These are phyloP conservation scores for Cinnamomum micranthum DNA, from an alignment of 164 flowering plant species.

Conservation along the genomic window DNA sequence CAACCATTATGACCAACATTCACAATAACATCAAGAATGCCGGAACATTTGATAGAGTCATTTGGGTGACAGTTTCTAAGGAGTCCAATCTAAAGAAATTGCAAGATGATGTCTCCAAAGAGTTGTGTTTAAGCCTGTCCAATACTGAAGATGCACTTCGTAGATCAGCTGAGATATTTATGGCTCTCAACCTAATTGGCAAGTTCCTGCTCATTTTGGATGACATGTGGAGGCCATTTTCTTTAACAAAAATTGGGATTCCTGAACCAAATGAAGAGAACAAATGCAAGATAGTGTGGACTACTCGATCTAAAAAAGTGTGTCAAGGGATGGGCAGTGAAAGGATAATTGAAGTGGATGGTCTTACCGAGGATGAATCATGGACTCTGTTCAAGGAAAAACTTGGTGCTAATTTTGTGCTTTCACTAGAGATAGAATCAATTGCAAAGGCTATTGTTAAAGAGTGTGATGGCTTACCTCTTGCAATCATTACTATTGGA, in stretches of 20 bases:
- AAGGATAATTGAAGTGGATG: slow-evolving; percentile 3
- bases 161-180: too few species aligned
- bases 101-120: too few species aligned
- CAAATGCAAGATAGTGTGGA: background rate
- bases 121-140: too few species aligned
- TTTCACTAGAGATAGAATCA: slow-evolving; percentile 1
- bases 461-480: slow-evolving; percentile 11
- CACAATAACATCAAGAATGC: slow-evolving; percentile 2
- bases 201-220: too few species aligned
- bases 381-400: slow-evolving; percentile 8
- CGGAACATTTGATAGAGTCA: too few species aligned
- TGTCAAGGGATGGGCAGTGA: slow-evolving; percentile 6
- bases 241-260: too few species aligned
- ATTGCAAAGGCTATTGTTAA: slow-evolving; percentile 1
- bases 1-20: slow-evolving; percentile 14
- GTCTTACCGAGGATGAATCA: slow-evolving; percentile 10
- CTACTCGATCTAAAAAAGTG: slow-evolving; percentile 4
- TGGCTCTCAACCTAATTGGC: too few species aligned
- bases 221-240: too few species aligned
- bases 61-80: too few species aligned
- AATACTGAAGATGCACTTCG: too few species aligned
- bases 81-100: too few species aligned
- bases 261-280: too few species aligned
- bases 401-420: background rate
- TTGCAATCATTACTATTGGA: slow-evolving; percentile 11